Percentiles rank a stretch among this genome's conserved stretches.
Evolutionary conservation across 2,329 filamentous ascomycete genomes (phyloP).

Genomic region (Xylaria sp.): DNA sequence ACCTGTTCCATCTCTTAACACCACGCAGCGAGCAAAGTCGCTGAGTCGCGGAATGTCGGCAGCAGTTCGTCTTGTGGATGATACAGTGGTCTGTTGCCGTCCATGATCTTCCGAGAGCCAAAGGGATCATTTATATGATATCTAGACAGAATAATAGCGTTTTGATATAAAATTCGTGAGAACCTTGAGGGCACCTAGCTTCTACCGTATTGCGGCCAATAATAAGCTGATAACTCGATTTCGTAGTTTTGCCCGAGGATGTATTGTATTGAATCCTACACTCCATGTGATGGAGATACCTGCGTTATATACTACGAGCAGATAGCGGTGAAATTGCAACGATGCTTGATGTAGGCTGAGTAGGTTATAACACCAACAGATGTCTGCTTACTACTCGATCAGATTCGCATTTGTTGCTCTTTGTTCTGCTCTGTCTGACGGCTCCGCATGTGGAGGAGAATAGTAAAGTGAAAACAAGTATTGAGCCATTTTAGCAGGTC

Average conservation of each 20-base stretch:
- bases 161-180: background rate
- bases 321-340: background rate
- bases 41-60: background rate
- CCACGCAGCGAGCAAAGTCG: background rate
- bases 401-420: background rate
- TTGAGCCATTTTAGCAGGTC: background rate
- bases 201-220: constrained; percentile 13
- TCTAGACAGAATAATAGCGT: background rate
- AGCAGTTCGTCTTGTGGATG: background rate
- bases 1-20: background rate
- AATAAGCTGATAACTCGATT: constrained; percentile 3
- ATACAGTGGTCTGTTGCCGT: background rate
- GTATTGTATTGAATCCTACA: background rate
- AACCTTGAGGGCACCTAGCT: background rate
- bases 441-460: background rate
- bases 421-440: background rate
- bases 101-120: background rate
- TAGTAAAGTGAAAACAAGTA: background rate
- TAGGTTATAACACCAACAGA: background rate
- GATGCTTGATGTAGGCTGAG: background rate
- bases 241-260: background rate
- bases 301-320: background rate
- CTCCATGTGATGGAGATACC: background rate
- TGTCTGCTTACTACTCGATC: constrained; percentile 11
- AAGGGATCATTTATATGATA: background rate